These are phyloP conservation scores for Pseudogymnoascus sp. DNA, from an alignment of 2,329 filamentous ascomycete genomes.

Conservation along the genomic window DNA sequence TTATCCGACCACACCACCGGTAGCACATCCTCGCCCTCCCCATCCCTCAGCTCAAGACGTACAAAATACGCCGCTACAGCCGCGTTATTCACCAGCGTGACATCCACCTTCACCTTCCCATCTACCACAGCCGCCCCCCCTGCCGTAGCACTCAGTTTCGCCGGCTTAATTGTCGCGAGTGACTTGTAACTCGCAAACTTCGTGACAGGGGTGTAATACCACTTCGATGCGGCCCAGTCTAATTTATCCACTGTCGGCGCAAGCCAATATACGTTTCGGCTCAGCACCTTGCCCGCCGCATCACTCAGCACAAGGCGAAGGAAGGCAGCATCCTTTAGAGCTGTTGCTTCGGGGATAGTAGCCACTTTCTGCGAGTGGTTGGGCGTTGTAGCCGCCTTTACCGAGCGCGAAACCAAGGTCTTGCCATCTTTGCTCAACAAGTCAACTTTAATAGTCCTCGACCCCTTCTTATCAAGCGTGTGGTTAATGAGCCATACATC, in stretches of 20 bases:
- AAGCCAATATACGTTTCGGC: conserved; percentile 56
- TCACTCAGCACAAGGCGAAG: conserved; percentile 42
- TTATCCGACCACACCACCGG: conserved; percentile 55
- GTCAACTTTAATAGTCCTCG: conserved; percentile 40
- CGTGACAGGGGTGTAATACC: conserved; percentile 52
- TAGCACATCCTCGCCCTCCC: conserved; percentile 36
- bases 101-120: conserved; percentile 18
- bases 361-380: conserved; percentile 37
- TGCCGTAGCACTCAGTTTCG: conserved; percentile 31
- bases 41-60: conserved; percentile 42
- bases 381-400: conserved; percentile 33
- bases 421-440: conserved; percentile 43
- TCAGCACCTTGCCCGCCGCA: conserved; percentile 31
- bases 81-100: conserved; percentile 46
- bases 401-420: conserved; percentile 29
- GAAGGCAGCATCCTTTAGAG: conserved; percentile 39
- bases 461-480: conserved; percentile 33
- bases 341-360: conserved; percentile 27
- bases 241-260: conserved; percentile 39
- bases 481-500: conserved; percentile 49
- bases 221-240: conserved; percentile 49
- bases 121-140: conserved; percentile 3
- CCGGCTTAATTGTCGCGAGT: conserved; percentile 34
- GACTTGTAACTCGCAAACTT: conserved; percentile 42
- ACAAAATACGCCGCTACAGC: conserved; percentile 51